A percentile compares a stretch with the other conserved stretches of the same genome.
Evolutionary conservation across 371 early-diverging fungal genomes (phyloP).

Genomic region (Blakeslea trispora): DNA sequence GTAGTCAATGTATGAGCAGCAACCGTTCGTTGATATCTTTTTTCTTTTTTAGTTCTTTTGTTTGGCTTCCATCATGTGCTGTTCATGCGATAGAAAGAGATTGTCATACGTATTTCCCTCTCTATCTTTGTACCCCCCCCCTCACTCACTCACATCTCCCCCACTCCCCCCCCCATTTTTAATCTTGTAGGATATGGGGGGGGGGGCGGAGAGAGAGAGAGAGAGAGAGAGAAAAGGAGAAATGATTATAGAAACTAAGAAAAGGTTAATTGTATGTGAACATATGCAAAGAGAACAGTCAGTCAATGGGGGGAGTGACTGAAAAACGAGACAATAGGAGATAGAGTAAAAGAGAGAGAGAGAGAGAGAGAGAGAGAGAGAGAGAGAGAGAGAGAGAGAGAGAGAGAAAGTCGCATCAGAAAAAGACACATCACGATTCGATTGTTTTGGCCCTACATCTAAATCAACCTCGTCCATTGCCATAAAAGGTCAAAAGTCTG

Average conservation of each 20-base stretch:
- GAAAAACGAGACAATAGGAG: too few species aligned
- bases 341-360: too few species aligned
- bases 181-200: too few species aligned
- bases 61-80: constrained; percentile 17
- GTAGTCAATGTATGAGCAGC: constrained; percentile 8
- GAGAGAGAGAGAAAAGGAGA: background rate
- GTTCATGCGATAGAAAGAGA: constrained; percentile 8
- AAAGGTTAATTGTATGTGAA: too few species aligned
- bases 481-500: constrained; percentile 29
- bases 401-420: constrained; percentile 1
- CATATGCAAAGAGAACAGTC: too few species aligned
- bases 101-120: background rate
- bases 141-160: background rate
- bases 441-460: background rate
- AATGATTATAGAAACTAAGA: too few species aligned
- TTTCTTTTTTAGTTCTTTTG: too few species aligned
- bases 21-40: constrained; percentile 9
- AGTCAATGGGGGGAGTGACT: too few species aligned
- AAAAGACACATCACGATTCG: background rate
- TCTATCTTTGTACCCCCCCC: background rate
- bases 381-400: too few species aligned
- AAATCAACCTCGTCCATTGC: constrained; percentile 8
- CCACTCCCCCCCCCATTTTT: background rate
- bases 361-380: background rate
- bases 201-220: background rate